Evolutionary conservation across 305 asterid genomes (phyloP), one percentile per base, ranked within the genome.

Genomic region (Fraxinus paxiana): DNA sequence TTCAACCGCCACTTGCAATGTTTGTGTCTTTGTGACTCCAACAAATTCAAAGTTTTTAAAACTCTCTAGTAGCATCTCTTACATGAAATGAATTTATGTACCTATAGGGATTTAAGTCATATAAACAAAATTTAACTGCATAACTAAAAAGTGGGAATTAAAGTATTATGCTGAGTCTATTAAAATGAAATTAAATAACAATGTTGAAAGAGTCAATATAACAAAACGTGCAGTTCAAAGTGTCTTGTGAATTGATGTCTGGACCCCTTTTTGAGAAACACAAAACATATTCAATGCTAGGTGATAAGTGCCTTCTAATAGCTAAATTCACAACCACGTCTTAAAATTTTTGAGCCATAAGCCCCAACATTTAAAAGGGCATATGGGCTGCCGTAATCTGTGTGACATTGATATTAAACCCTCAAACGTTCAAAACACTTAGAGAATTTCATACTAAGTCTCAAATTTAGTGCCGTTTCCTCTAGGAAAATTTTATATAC

Each of bases 371-470:
- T 59, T 59, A 59, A 6, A 6, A 56, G 26, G 13, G 67, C 28
- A 20, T 6, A 0, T 17, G 15, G 51, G 54, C 35, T 63, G 77
- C 28, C 56, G 37, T 80, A 73, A 73, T 80, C 56, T 31, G 37
- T 65, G 9, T 13, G 71, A 37, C 46, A 69, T 73, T 79, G 78
- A 65, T 74, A 26, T 59, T 24, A 77, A 48, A 33, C 18, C 74
- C 77, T 56, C 67, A 12, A 63, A 61, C 71, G 17, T 22, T 61
- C 34, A 63, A 74, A 69, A 61, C 33, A 51, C 65, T 78, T 61
- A 63, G 70, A 73, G 70, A 69, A 34, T 63, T 30, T 77, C 33
- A 59, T 51, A 77, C 48, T 5, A 75, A 63, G 17, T 48, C 73
- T 75, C 13, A 41, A 69, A 82, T 22, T 0, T 61, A 6, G 2